phyloP scores from a whole-genome alignment of 495 filamentous ascomycete genomes.

The Ramalina intermedia region DNA sequence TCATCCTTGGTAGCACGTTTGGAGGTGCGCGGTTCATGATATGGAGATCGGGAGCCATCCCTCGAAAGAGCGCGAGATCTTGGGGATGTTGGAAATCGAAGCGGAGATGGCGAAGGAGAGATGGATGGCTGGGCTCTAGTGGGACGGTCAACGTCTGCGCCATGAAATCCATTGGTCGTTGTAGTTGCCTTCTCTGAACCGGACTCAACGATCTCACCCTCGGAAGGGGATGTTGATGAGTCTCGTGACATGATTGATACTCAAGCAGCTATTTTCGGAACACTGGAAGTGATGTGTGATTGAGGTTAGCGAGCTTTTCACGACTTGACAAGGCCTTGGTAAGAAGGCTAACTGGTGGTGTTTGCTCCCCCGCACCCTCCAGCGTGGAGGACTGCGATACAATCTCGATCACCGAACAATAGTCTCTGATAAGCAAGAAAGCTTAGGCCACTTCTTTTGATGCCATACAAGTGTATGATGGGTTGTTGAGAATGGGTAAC shows the following conservation, averaged over 20 bases:
- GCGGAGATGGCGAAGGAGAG: slow-evolving; percentile 35
- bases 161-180: slow-evolving; percentile 63
- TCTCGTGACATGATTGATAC: slow-evolving; percentile 24
- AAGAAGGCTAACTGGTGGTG: slow-evolving; percentile 22
- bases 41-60: slow-evolving; percentile 23
- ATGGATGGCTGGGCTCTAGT: slow-evolving; percentile 40
- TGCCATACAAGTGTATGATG: no score
- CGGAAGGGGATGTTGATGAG: slow-evolving; percentile 40
- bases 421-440: no score
- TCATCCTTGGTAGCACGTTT: slow-evolving; percentile 60
- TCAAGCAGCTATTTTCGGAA: slow-evolving; percentile 1
- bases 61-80: slow-evolving; percentile 26
- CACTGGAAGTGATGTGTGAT: background rate
- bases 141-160: slow-evolving; percentile 62
- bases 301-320: background rate
- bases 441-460: no score
- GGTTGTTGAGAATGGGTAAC: no score
- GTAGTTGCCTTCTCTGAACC: slow-evolving; percentile 58
- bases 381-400: no score
- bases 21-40: slow-evolving; percentile 36
- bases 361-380: slow-evolving; percentile 3
- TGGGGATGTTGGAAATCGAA: slow-evolving; percentile 26
- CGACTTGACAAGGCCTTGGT: slow-evolving; percentile 17
- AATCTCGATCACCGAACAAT: no score
- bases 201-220: slow-evolving; percentile 81